Conservation (phyloP, 176 grass and related monocot species). For the Melocanna baccifera region DNA sequence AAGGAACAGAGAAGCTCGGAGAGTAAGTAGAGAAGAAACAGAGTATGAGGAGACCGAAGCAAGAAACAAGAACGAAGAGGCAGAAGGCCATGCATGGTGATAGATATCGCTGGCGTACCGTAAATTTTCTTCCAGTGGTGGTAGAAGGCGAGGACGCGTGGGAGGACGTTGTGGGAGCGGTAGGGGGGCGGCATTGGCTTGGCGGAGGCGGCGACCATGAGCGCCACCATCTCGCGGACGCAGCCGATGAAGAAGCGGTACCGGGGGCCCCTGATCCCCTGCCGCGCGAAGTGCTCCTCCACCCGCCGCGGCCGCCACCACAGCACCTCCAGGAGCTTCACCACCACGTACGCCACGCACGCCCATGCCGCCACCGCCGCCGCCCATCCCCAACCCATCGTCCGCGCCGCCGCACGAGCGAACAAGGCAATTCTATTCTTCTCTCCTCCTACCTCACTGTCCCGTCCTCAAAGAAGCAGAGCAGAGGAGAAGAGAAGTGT, state of each 20-base stretch:
- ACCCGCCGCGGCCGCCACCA: slow-evolving; percentile 91
- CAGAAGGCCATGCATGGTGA: background rate
- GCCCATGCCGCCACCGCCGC: background rate
- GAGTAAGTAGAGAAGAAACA: background rate
- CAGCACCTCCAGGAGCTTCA: slow-evolving; percentile 72
- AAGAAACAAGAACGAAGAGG: background rate
- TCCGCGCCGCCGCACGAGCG: background rate
- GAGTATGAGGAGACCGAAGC: background rate
- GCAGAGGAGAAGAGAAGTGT: background rate
- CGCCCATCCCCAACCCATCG: slow-evolving; percentile 44
- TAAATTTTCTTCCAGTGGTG: slow-evolving; percentile 99
- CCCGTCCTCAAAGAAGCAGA: background rate
- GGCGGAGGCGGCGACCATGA: slow-evolving; percentile 89
- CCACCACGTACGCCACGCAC: slow-evolving; percentile 37
- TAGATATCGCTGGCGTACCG: slow-evolving; percentile 36
- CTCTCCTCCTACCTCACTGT: background rate
- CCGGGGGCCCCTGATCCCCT: slow-evolving; percentile 80
- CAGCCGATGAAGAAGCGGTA: slow-evolving; percentile 94
- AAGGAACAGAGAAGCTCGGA: background rate
- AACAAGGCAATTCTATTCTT: background rate
- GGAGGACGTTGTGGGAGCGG: slow-evolving; percentile 84
- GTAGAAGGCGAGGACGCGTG: slow-evolving; percentile 92
- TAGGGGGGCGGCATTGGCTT: slow-evolving; percentile 77
- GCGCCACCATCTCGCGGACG: slow-evolving; percentile 82
- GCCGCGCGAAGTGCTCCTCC: slow-evolving; percentile 77